Conservation (phyloP, 2,329 filamentous ascomycete genomes). For the Exophiala sp. region DNA sequence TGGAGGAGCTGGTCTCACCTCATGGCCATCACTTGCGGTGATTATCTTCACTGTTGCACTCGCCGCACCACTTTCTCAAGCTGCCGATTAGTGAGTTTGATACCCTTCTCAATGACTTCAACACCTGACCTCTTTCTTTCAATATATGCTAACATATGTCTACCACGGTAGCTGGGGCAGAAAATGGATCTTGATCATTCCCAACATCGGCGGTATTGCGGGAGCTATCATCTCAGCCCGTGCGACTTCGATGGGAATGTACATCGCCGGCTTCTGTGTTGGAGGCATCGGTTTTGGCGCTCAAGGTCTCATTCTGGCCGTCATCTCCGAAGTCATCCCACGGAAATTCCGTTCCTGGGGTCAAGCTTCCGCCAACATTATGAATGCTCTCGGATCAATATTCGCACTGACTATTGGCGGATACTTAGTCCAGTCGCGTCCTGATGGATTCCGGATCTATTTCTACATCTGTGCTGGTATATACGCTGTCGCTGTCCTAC, state of each 20-base stretch:
- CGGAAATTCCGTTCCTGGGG: slow-evolving; percentile 16
- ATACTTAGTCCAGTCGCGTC: slow-evolving; percentile 6
- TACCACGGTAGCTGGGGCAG: slow-evolving; percentile 9
- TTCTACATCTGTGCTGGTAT: slow-evolving; percentile 21
- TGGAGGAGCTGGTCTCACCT: slow-evolving; percentile 9
- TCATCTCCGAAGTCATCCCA: slow-evolving; percentile 21
- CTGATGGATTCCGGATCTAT: slow-evolving; percentile 18
- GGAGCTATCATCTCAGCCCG: slow-evolving; percentile 17
- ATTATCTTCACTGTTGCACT: slow-evolving; percentile 16
- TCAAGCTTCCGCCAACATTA: slow-evolving; percentile 17
- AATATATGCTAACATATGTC: neutral
- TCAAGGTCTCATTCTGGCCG: slow-evolving; percentile 15
- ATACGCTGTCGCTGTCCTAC: slow-evolving; percentile 10
- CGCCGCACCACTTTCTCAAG: slow-evolving; percentile 13
- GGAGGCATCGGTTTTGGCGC: slow-evolving; percentile 9
- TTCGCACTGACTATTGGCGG: slow-evolving; percentile 10
- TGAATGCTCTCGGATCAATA: slow-evolving; percentile 11
- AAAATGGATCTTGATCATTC: slow-evolving; percentile 18
- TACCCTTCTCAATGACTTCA: neutral
- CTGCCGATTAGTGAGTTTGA: slow-evolving; percentile 19
- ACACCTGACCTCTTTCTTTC: neutral
- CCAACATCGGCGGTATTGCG: slow-evolving; percentile 3
- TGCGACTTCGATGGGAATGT: slow-evolving; percentile 17
- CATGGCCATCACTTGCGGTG: slow-evolving; percentile 18
- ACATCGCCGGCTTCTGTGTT: slow-evolving; percentile 17